Base-by-base conservation (phyloP, 2,329 filamentous ascomycete genomes). In the Cytospora chrysosperma region DNA sequence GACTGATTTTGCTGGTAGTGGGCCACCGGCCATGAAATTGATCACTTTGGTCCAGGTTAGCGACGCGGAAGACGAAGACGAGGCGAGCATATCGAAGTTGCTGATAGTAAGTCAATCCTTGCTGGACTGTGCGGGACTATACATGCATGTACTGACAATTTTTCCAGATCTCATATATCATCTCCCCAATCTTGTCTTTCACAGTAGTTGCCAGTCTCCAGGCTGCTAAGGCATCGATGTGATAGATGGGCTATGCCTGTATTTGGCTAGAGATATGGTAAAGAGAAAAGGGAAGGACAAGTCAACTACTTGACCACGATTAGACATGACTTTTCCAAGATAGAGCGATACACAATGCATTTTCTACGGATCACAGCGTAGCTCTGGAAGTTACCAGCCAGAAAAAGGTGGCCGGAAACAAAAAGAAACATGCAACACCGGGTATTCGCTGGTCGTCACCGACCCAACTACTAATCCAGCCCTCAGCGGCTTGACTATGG, bases 21-120 rank as follows among this genome's bases (percentile, higher is more conserved):
- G 80, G 0, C 79, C 79, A 5, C 75, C 77, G 3, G 80, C 79
- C 1, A 80, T 80, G 75, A 81, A 81, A 68, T 66, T 82, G 6
- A 77, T 80, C 28, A 77, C 78, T 0, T 71, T 82, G 63, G 74
- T 79, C 5, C 77, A 82, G 56, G 76, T 81, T 2, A 78, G 75
- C 65, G 72, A 76, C 43, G 75, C 73, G 1, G 72, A 72, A 2
- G 73, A 75, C 32, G 73, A 75, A 24, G 75, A 77, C 12, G 77
- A 80, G 68, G 72, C 75, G n/a, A 73, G 73, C 58, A 79, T 81
- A 64, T 72, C 77, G 1, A 79, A 78, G 67, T 68, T 82, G 6
- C 69, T 82, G 19, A 77, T 76, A 4, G 78, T 79, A 49, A 68
- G 75, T 74, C 24, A 21, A n/a, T 27, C 19, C 26, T 15, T 19